Conservation (phyloP, 805 yeast species). For the Blastobotrys parvus region DNA sequence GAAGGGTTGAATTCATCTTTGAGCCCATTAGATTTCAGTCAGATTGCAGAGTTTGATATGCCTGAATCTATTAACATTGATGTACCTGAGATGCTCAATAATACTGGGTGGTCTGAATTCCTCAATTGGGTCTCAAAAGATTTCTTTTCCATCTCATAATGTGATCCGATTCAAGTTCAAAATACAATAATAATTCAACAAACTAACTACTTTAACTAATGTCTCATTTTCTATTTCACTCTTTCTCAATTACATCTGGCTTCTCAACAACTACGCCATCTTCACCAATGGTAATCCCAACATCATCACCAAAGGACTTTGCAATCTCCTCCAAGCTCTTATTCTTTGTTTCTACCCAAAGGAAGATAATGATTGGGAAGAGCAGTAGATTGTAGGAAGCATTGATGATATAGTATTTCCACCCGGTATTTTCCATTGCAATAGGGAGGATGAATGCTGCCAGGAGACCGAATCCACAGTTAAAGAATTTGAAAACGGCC, state of each 20-base stretch:
- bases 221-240: not conserved
- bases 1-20: not conserved
- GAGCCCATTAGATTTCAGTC: not conserved
- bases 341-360: slow-evolving; percentile 5
- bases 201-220: not conserved
- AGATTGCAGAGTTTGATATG: not conserved
- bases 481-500: slow-evolving; percentile 1
- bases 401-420: slow-evolving; percentile 2
- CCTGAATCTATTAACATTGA: not conserved
- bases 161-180: not conserved
- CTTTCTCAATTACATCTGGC: not conserved
- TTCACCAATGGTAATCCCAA: not conserved
- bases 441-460: not conserved
- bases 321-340: not conserved
- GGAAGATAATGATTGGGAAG: not conserved
- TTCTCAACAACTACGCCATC: not conserved
- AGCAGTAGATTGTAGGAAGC: not conserved
- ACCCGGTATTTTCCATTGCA: slow-evolving; percentile 3
- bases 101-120: too few relatives aligned
- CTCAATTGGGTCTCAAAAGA: not conserved
- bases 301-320: not conserved
- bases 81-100: not conserved
- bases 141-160: not conserved
- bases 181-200: too few relatives aligned
- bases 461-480: slow-evolving; percentile 1